These are phyloP conservation scores for Panaeolus papilionaceus DNA, from an alignment of 768 basidiomycete genomes.

Conservation along the genomic window DNA sequence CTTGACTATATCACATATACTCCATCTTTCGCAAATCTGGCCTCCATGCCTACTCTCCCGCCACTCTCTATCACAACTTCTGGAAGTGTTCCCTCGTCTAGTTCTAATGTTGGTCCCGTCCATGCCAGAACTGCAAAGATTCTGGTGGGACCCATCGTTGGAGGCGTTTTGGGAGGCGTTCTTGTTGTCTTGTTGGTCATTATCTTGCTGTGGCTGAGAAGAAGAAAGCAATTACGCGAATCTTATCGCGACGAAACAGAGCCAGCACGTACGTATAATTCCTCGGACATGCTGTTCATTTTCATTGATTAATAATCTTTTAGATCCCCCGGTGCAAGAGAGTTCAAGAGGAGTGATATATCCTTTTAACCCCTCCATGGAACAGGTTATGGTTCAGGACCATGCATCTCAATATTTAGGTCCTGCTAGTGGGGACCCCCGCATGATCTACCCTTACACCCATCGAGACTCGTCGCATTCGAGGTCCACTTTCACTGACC, in stretches of 20 bases:
- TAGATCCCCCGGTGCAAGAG: background rate
- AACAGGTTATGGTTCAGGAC: background rate
- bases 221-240: background rate
- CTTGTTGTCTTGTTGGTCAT: background rate
- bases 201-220: background rate
- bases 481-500: background rate
- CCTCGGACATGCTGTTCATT: background rate
- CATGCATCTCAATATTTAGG: background rate
- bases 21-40: conserved; percentile 21
- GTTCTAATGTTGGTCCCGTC: background rate
- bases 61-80: conserved; percentile 8
- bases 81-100: conserved; percentile 6
- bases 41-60: conserved; percentile 8
- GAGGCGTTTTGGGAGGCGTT: background rate
- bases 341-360: background rate
- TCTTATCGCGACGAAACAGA: background rate
- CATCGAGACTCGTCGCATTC: background rate
- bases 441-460: background rate
- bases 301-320: background rate
- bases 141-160: background rate
- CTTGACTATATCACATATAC: conserved; percentile 26
- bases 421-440: background rate
- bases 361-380: background rate
- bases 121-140: background rate
- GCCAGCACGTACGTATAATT: background rate